Percentiles rank a stretch among this genome's conserved stretches.
phyloP scores from a whole-genome alignment of 768 basidiomycete genomes.

The Kwoniella sp. region DNA sequence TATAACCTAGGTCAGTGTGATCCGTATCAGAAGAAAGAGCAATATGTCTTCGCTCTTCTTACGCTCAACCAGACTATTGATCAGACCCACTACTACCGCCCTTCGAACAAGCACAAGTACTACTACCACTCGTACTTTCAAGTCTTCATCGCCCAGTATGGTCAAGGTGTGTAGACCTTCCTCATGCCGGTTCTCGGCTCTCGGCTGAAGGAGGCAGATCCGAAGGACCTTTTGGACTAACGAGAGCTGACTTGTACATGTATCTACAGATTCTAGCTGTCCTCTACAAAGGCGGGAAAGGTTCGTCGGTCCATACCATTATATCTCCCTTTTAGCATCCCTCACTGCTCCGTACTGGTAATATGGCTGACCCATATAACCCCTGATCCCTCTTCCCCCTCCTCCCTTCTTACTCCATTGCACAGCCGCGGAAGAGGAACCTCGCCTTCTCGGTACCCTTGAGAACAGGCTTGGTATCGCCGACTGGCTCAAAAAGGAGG shows the following conservation, averaged over 20 bases:
- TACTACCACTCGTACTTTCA: neutral
- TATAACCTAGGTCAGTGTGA: too few species aligned
- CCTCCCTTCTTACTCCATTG: neutral
- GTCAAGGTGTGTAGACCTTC: slow-evolving; percentile 29
- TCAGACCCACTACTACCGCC: neutral
- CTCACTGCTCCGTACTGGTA: too few species aligned
- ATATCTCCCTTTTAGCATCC: too few species aligned
- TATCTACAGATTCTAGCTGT: slow-evolving; percentile 35
- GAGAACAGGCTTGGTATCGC: slow-evolving; percentile 70
- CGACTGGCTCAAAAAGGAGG: slow-evolving; percentile 69
- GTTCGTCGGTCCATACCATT: slow-evolving; percentile 11
- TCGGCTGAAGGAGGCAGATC: too few species aligned
- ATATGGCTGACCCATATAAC: too few species aligned
- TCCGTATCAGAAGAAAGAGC: too few species aligned
- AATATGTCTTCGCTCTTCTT: neutral
- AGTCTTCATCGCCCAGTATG: slow-evolving; percentile 17
- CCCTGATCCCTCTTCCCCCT: slow-evolving; percentile 18
- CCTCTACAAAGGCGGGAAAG: slow-evolving; percentile 42
- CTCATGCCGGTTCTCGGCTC: too few species aligned
- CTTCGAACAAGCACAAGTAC: neutral
- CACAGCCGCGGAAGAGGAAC: slow-evolving; percentile 53
- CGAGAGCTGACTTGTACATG: neutral
- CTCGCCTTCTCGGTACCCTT: slow-evolving; percentile 52
- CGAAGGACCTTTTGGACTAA: too few species aligned
- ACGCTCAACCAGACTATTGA: neutral